These are phyloP conservation scores for Trichosporon ovoides DNA, from an alignment of 1,284 basidiomycete genomes.

Conservation along the genomic window DNA sequence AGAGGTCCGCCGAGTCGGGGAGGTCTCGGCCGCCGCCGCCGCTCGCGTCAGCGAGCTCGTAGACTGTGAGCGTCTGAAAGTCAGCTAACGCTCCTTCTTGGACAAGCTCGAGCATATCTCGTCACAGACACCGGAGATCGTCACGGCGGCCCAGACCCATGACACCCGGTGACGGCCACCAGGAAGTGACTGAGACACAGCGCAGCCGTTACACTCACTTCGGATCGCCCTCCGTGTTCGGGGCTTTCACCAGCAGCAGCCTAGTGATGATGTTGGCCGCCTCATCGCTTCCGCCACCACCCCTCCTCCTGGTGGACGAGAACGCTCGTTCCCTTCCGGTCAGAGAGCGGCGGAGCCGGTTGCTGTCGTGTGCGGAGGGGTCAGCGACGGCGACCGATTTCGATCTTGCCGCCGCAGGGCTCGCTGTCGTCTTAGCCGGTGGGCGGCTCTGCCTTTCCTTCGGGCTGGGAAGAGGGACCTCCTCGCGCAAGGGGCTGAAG, in stretches of 20 bases:
- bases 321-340: slow-evolving; percentile 14
- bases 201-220: slow-evolving; percentile 18
- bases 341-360: slow-evolving; percentile 12
- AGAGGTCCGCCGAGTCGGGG: slow-evolving; percentile 10
- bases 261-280: slow-evolving; percentile 24
- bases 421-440: background rate
- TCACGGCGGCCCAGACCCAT: too few relatives aligned
- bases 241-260: slow-evolving; percentile 46
- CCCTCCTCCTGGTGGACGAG: background rate
- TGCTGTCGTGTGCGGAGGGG: background rate
- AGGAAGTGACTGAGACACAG: too few relatives aligned
- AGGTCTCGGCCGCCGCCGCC: slow-evolving; percentile 13
- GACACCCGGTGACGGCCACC: slow-evolving; percentile 23
- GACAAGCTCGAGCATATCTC: too few relatives aligned
- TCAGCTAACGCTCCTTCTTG: slow-evolving; percentile 13
- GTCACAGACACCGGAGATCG: too few relatives aligned
- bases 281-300: background rate
- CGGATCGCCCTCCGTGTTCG: slow-evolving; percentile 20
- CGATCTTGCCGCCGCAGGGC: background rate
- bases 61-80: slow-evolving; percentile 32
- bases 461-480: background rate
- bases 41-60: slow-evolving; percentile 28
- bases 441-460: background rate
- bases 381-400: background rate
- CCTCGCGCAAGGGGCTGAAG: slow-evolving; percentile 37